These are phyloP conservation scores for Entonaema liquescens DNA, from an alignment of 495 filamentous ascomycete species.

Conservation along the genomic window DNA sequence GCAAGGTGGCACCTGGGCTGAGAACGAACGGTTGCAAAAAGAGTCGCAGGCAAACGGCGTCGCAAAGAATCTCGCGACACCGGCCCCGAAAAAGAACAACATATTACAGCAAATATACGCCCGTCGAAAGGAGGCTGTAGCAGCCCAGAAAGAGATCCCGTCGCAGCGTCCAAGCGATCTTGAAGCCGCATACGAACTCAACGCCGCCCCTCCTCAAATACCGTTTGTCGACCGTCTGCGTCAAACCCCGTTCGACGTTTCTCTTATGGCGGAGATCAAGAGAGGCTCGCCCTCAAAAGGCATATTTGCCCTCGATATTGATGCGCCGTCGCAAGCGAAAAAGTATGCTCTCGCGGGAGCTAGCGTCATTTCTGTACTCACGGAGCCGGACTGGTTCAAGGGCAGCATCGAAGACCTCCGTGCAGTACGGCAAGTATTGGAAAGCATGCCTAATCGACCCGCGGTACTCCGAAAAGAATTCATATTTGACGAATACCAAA, in stretches of 20 bases:
- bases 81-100: slow-evolving; percentile 70
- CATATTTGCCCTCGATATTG: slow-evolving; percentile 84
- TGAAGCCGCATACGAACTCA: slow-evolving; percentile 85
- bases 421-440: slow-evolving; percentile 84
- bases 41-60: slow-evolving; percentile 36
- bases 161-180: slow-evolving; percentile 85
- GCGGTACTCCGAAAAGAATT: slow-evolving; percentile 96
- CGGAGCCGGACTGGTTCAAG: slow-evolving; percentile 99
- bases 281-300: slow-evolving; percentile 96
- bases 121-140: slow-evolving; percentile 78
- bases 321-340: slow-evolving; percentile 87
- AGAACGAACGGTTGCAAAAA: slow-evolving; percentile 68
- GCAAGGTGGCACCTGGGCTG: slow-evolving; percentile 88
- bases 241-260: slow-evolving; percentile 80
- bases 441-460: slow-evolving; percentile 89
- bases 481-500: slow-evolving; percentile 98
- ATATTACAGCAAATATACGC: slow-evolving; percentile 94
- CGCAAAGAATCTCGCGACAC: slow-evolving; percentile 28
- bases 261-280: slow-evolving; percentile 97
- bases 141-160: slow-evolving; percentile 83
- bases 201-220: slow-evolving; percentile 85
- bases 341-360: slow-evolving; percentile 94
- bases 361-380: slow-evolving; percentile 95
- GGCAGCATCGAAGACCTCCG: slow-evolving; percentile 94
- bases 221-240: slow-evolving; percentile 81